phyloP scores from a whole-genome alignment of 2,329 filamentous ascomycete species.

The Coniochaeta prunicola region DNA sequence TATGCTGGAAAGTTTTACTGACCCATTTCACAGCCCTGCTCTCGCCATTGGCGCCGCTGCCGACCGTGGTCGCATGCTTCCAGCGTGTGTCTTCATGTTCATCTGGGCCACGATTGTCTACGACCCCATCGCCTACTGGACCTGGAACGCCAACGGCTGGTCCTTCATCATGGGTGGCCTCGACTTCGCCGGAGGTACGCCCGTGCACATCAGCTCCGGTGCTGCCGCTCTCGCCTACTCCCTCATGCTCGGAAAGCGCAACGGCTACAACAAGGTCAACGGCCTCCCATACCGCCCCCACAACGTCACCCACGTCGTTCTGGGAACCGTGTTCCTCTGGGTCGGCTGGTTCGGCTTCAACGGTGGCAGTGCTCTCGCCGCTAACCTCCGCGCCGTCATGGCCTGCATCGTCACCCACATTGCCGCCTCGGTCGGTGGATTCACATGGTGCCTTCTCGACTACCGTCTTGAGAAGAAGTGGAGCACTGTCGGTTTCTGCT shows the following conservation, averaged over 20 bases:
- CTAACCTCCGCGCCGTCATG: conserved; percentile 84
- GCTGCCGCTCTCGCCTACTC: conserved; percentile 67
- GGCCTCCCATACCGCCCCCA: conserved; percentile 63
- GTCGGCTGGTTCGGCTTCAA: conserved; percentile 98
- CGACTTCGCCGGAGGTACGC: conserved; percentile 69
- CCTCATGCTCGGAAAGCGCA: conserved; percentile 64
- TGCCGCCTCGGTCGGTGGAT: conserved; percentile 70
- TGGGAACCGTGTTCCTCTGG: conserved; percentile 75
- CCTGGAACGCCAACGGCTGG: conserved; percentile 70
- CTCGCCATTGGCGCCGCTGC: conserved; percentile 54
- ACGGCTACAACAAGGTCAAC: conserved; percentile 52
- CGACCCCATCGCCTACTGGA: conserved; percentile 69
- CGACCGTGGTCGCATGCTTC: conserved; percentile 54
- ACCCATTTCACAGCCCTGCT: conserved; percentile 32
- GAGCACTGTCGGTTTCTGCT: conserved; percentile 91
- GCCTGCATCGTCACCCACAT: conserved; percentile 84
- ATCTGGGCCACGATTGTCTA: conserved; percentile 67
- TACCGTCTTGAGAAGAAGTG: conserved; percentile 90
- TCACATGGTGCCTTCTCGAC: conserved; percentile 80
- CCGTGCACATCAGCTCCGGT: conserved; percentile 68
- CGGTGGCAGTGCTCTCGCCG: conserved; percentile 71
- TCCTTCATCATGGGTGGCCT: conserved; percentile 60
- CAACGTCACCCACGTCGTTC: conserved; percentile 66
- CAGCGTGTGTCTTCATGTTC: conserved; percentile 60
- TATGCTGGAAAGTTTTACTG: background rate